phyloP scores from a whole-genome alignment of 2,329 filamentous ascomycete species.

The Aspergillus thermomutatus region DNA sequence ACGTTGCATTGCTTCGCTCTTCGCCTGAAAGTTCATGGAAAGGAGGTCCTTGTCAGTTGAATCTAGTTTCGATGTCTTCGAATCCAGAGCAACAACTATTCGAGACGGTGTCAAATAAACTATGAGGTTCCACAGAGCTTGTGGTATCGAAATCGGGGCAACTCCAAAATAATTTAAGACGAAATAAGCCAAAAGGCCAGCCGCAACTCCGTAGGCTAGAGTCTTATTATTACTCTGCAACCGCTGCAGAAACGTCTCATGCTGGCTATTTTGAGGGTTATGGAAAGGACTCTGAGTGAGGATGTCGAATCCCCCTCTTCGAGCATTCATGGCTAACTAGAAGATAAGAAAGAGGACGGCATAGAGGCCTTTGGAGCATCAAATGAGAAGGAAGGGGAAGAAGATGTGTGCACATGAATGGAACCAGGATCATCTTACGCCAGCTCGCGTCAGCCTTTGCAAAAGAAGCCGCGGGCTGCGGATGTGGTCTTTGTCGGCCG shows the following conservation, averaged over 20 bases:
- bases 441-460: slow-evolving; percentile 2
- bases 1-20: slow-evolving; percentile 63
- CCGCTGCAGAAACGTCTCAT: slow-evolving; percentile 31
- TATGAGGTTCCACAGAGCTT: slow-evolving; percentile 36
- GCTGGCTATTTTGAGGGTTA: slow-evolving; percentile 23
- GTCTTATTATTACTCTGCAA: slow-evolving; percentile 26
- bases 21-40: slow-evolving; percentile 45
- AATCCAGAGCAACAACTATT: slow-evolving; percentile 47
- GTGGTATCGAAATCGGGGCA: slow-evolving; percentile 27
- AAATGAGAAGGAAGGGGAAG: slow-evolving; percentile 11
- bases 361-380: slow-evolving; percentile 17
- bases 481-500: slow-evolving; percentile 19
- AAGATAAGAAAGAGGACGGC: slow-evolving; percentile 12
- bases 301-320: slow-evolving; percentile 28
- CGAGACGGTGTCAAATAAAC: slow-evolving; percentile 39
- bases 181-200: slow-evolving; percentile 26
- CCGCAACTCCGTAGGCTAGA: slow-evolving; percentile 28
- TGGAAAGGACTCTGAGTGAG: slow-evolving; percentile 27
- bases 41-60: slow-evolving; percentile 40
- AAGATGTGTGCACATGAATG: slow-evolving; percentile 9
- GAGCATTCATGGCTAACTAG: slow-evolving; percentile 35
- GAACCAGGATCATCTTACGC: background rate
- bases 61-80: slow-evolving; percentile 44
- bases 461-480: slow-evolving; percentile 20
- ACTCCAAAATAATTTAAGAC: slow-evolving; percentile 30